Conservation (phyloP, 2,329 filamentous ascomycete species). For the Epichloe aotearoae region DNA sequence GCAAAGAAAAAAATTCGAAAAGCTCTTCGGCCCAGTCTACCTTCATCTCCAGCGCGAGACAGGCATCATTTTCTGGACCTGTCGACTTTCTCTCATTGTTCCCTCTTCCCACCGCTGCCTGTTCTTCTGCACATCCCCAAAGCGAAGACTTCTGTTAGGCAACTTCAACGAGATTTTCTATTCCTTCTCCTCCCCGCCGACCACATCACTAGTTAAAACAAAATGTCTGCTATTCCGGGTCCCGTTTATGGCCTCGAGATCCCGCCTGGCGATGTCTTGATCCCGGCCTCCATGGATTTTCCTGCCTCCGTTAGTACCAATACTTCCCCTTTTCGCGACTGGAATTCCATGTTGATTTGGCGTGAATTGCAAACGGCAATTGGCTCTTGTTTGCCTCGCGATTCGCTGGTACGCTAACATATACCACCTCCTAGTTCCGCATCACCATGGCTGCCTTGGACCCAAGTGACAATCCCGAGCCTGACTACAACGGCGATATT, state of each 20-base stretch:
- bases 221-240: constrained; percentile 50
- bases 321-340: neutral
- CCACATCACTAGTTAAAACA: constrained; percentile 10
- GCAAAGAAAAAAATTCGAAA: constrained; percentile 23
- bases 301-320: constrained; percentile 62
- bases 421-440: constrained; percentile 54
- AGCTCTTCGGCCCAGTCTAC: neutral
- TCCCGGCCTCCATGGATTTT: constrained; percentile 66
- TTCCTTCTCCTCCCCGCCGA: neutral
- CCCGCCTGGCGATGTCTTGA: constrained; percentile 68
- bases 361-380: neutral
- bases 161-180: neutral
- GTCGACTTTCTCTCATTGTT: neutral
- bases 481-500: constrained; percentile 47
- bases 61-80: neutral
- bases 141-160: neutral
- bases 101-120: neutral
- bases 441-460: constrained; percentile 98
- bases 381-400: neutral
- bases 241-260: constrained; percentile 89
- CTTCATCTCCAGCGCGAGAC: constrained; percentile 1
- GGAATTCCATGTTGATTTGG: neutral
- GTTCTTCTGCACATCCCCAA: neutral
- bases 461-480: constrained; percentile 62
- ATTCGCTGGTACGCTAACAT: constrained; percentile 14